Percentiles rank a stretch among this genome's conserved stretches.
phyloP scores from a whole-genome alignment of 179 eudicot genomes.

The Kewa caespitosa region DNA sequence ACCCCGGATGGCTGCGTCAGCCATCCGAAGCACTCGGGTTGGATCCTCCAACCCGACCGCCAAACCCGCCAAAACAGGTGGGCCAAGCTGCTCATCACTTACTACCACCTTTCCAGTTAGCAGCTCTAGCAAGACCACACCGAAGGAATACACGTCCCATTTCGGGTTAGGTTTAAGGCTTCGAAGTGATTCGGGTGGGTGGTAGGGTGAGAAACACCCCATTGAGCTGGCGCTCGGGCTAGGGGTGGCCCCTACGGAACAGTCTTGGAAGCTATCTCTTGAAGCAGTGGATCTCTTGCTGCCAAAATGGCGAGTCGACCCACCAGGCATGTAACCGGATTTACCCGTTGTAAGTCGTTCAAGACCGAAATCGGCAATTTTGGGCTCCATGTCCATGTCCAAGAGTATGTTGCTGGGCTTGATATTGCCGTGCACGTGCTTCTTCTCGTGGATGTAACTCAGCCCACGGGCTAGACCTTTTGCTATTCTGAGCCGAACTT shows the following conservation, averaged over 20 bases:
- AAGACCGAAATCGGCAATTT: slow-evolving; percentile 85
- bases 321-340: slow-evolving; percentile 49
- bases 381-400: slow-evolving; percentile 83
- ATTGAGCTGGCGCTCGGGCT: slow-evolving; percentile 82
- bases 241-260: slow-evolving; percentile 51
- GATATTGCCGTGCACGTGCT: slow-evolving; percentile 86
- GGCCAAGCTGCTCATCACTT: slow-evolving; percentile 66
- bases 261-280: slow-evolving; percentile 76
- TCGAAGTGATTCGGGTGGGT: slow-evolving; percentile 86
- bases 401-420: slow-evolving; percentile 83
- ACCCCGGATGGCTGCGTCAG: slow-evolving; percentile 75
- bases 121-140: slow-evolving; percentile 76
- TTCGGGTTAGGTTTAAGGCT: slow-evolving; percentile 74
- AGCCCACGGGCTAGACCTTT: slow-evolving; percentile 94
- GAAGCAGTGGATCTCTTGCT: slow-evolving; percentile 91
- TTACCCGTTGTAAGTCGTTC: slow-evolving; percentile 64
- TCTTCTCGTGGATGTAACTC: slow-evolving; percentile 79
- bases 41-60: slow-evolving; percentile 50
- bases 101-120: slow-evolving; percentile 69
- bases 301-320: slow-evolving; percentile 75
- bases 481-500: slow-evolving; percentile 75
- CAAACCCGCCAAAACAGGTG: slow-evolving; percentile 46
- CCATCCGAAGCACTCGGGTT: slow-evolving; percentile 61
- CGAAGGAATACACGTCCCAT: slow-evolving; percentile 92
- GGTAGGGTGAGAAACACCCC: slow-evolving; percentile 58